Evolutionary conservation across 2,329 filamentous ascomycete species (phyloP).

Genomic region (Neofusicoccum parvum): DNA sequence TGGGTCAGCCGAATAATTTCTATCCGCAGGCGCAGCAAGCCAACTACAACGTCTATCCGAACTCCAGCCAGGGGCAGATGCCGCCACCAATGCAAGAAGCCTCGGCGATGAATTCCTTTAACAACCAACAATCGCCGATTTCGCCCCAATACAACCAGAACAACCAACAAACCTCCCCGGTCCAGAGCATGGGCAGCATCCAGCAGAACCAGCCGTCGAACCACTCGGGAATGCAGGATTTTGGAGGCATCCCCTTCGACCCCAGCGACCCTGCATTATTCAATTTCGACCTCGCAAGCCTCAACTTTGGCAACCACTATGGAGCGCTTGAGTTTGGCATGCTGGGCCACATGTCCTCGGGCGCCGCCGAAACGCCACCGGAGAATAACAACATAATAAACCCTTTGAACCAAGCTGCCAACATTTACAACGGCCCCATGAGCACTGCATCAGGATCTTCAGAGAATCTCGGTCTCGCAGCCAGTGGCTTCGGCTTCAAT

Average conservation of each 20-base stretch:
- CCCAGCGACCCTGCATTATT: slow-evolving; percentile 89
- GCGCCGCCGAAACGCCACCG: slow-evolving; percentile 76
- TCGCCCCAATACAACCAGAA: slow-evolving; percentile 69
- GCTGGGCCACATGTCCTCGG: slow-evolving; percentile 94
- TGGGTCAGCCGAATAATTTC: slow-evolving; percentile 44
- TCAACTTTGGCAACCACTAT: slow-evolving; percentile 96
- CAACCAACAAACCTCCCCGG: slow-evolving; percentile 51
- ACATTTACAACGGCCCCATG: slow-evolving; percentile 46
- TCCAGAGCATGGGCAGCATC: slow-evolving; percentile 51
- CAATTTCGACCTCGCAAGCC: slow-evolving; percentile 91
- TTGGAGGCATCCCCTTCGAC: slow-evolving; percentile 71
- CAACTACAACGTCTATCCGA: slow-evolving; percentile 44
- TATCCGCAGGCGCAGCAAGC: slow-evolving; percentile 43
- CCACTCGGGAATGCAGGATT: slow-evolving; percentile 44
- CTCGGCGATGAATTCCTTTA: slow-evolving; percentile 54
- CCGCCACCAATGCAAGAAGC: slow-evolving; percentile 48
- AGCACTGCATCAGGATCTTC: slow-evolving; percentile 13
- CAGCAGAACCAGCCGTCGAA: slow-evolving; percentile 46
- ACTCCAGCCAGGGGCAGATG: slow-evolving; percentile 42
- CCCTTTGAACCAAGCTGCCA: slow-evolving; percentile 34
- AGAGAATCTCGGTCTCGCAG: slow-evolving; percentile 9
- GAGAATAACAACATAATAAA: slow-evolving; percentile 56
- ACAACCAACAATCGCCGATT: slow-evolving; percentile 70
- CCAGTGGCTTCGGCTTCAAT: slow-evolving; percentile 16
- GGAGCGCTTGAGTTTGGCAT: slow-evolving; percentile 95